Base-by-base conservation (phyloP, 108 stramenopile species). In the Nitzschia putrida region DNA sequence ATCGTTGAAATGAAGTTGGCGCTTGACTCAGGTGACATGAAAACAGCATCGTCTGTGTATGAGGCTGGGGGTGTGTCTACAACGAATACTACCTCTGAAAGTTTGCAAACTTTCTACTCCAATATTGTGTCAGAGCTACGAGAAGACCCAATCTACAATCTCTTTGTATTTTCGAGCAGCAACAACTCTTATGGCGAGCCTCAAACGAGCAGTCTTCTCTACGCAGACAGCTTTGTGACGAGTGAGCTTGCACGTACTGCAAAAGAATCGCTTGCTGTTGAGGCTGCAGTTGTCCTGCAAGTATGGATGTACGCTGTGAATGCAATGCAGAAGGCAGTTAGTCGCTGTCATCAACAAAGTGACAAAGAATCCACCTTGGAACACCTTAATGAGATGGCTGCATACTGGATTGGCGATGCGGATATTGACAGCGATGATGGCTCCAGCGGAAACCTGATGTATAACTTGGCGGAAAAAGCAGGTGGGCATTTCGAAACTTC, bases 361-460 rank as follows among this genome's bases (percentile, higher is more conserved):
- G 37, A 24, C 8, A 80, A 83, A 54, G 74, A 3, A 21, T 2
- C 54, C 20, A 55, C 77, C 6, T 77, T 83, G 10, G 64, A 81
- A 41, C 73, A 78, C 23, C 80, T 91, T 21, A 84, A 91, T 56
- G 81, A 81, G 52, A 87, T 80, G 0, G 87, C 81, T 8, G 83
- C 90, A 0, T 88, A 83, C 53, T 88, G 85, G 86, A 88, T 91
- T 65, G 90, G 90, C 13, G 87, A 88, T 71, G 84, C 81, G 44
- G 79, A 88, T 61, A 44, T 69, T 20, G 82, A 84, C 34, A 38
- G 39, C 7, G 84, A 82, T 18, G 78, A 80, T 42, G 68, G 70
- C 22, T 47, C 77, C 42, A 49, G 59, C 14, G 90, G 90, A 10
- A 84, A 91, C 50, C 72, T 88, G 24, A 63, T 88, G 40, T 91